phyloP scores from a whole-genome alignment of 2,329 filamentous ascomycete species.

The Aspergillus felis region DNA sequence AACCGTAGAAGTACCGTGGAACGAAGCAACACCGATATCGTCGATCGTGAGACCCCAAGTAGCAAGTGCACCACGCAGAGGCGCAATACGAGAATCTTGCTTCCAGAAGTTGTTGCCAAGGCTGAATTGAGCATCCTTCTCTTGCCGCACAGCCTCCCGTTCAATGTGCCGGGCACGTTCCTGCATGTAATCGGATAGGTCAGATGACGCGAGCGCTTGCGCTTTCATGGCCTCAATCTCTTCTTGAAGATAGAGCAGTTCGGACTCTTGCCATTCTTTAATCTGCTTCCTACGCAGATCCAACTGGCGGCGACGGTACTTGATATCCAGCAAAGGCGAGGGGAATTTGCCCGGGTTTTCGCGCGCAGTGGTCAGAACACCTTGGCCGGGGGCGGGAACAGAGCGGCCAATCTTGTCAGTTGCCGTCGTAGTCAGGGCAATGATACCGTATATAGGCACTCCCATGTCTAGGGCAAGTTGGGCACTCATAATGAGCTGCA shows the following conservation, averaged over 20 bases:
- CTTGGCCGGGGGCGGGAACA: conserved; percentile 91
- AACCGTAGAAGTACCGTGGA: conserved; percentile 98
- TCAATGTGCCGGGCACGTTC: conserved; percentile 85
- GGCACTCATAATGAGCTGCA: conserved; percentile 98
- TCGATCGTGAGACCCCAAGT: conserved; percentile 98
- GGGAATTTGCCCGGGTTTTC: conserved; percentile 90
- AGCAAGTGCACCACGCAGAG: conserved; percentile 89
- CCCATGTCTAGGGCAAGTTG: conserved; percentile 97
- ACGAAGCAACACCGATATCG: conserved; percentile 89
- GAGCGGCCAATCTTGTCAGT: conserved; percentile 99
- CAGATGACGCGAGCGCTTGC: conserved; percentile 65
- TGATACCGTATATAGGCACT: conserved; percentile 91
- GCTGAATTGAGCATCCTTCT: conserved; percentile 87
- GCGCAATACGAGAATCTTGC: conserved; percentile 86
- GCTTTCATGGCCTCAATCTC: conserved; percentile 89
- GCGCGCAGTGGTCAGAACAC: conserved; percentile 91
- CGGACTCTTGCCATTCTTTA: conserved; percentile 93
- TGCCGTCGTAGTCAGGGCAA: conserved; percentile 90
- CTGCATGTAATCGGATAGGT: conserved; percentile 79
- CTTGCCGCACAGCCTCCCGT: conserved; percentile 80
- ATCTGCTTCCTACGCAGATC: conserved; percentile 92
- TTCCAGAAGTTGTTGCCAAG: conserved; percentile 99
- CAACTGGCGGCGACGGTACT: conserved; percentile 92
- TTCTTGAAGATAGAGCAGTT: conserved; percentile 87
- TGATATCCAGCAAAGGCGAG: conserved; percentile 92